Evolutionary conservation across 768 basidiomycete species (phyloP), one percentile per base, ranked within the genome.

Genomic region (Tulasnella sp.): DNA sequence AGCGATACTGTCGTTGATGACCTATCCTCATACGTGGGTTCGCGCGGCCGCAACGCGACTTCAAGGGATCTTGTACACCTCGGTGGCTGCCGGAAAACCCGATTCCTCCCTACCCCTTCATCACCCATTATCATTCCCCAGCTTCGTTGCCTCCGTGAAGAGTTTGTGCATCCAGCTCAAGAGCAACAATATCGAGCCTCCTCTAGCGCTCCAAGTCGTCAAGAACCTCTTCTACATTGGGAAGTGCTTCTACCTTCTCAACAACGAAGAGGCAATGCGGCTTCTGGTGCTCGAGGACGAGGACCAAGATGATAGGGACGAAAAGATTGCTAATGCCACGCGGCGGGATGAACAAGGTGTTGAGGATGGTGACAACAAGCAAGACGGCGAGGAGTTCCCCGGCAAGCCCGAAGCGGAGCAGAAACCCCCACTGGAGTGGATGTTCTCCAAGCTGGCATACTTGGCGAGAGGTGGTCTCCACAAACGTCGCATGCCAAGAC

Each of bases 21-120:
- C 85, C 2, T 97, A 84, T 70, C 92, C 93, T 4, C 96, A 99
- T 67, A 79, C 88, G 3, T 97, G 93, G 94, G 91, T 96, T 0
- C 83, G 93, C 39, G 81, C 79, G 4, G 84, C 83, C 0, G 76
- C 91, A 1, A 83, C 83, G 58, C 76, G 88, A 55, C 73, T 91
- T 11, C 67, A 96, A 2, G 89, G 89, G 15, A 64, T 75, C 19
- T 70, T 91, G 4, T 91, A 86, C 66, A 68, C 76, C 4, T 73
- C 77, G 2, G 66, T 76, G 11, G 77, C 77, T 31, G 68, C 74
- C 2, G 67, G 71, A 3, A 62, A 69, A 3, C 75, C 78, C 0
- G 61, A 63, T 3, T 43, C 62, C 59, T 61, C 68, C 25, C 59
- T 66, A 0, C 58, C 68, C 4, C 64, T 66, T 3, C 58, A 51